Evolutionary conservation across 306 rosid species (phyloP), one percentile per base, ranked within the genome.

Genomic region (Vigna radiata): DNA sequence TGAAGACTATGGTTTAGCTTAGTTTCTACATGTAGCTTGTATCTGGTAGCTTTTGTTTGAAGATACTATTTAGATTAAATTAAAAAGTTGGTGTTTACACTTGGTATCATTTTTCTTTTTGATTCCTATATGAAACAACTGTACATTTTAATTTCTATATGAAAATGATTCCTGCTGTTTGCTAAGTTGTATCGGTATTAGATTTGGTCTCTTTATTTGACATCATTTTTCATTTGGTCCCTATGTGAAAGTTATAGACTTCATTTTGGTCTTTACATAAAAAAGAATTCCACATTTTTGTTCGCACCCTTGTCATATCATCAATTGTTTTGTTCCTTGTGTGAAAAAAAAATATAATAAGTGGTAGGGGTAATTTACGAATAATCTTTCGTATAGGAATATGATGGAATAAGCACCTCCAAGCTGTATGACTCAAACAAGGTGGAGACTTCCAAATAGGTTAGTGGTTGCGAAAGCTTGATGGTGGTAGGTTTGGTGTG

Each of bases 1-100:
- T 19, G 1, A 27, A 27, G 11, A 13, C 25, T 23, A 18, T 77
- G 44, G 15, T 68, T 17, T 46, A 15, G 4, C 33, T 65, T 52
- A 46, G 21, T 78, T 54, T 33, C 6, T 5, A 2, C 36, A 39
- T 62, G 64, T 33, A 75, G 33, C 37, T 75, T 75, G 79, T 59
- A 11, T 37, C 6, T 25, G 64, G 60, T 47, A 46, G 49, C 4
- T 61, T 18, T 46, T 48, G 25, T 48, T n/a, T 29, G 3, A 61
- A 60, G 47, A 17, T 47, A 61, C 17, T 61, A 29, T 61, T 19
- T 61, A 47, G n/a, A 23, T 56, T 23, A 56, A 54, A 56, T 56
- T 56, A 23, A 23, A 6, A 56, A 56, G 3, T 54, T 54, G 60
- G 27, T 19, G 6, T 54, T 54, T 19, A 19, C 6, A 4, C 7